Percentiles rank a stretch among this genome's conserved stretches.
phyloP scores from a whole-genome alignment of 176 grass and related monocot genomes.

The Eragrostis curvula region DNA sequence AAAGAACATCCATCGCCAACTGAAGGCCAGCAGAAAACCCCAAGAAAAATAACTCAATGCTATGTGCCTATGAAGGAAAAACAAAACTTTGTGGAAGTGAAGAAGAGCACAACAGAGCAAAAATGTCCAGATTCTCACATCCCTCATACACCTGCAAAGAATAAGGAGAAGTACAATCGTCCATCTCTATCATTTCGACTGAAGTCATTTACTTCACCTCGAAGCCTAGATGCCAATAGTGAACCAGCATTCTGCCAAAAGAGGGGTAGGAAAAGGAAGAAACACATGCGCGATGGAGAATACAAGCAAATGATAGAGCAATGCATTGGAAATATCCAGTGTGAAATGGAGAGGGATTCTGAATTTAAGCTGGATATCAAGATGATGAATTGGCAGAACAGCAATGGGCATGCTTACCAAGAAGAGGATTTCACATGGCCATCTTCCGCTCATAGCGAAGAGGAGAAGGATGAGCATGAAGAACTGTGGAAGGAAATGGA shows the following conservation, averaged over 20 bases:
- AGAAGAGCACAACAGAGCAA: slow-evolving; percentile 35
- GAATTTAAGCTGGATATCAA: slow-evolving; percentile 44
- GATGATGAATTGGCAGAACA: not conserved
- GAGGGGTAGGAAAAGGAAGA: slow-evolving; percentile 57
- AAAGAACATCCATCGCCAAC: slow-evolving; percentile 14
- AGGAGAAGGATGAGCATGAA: slow-evolving; percentile 68
- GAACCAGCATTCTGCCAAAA: slow-evolving; percentile 46
- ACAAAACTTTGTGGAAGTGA: not conserved
- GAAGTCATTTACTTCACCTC: slow-evolving; percentile 34
- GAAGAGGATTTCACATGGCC: slow-evolving; percentile 83
- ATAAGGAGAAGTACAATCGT: slow-evolving; percentile 41
- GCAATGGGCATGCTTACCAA: slow-evolving; percentile 23
- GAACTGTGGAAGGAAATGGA: slow-evolving; percentile 92
- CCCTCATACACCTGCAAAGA: slow-evolving; percentile 34
- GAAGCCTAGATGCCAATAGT: slow-evolving; percentile 8
- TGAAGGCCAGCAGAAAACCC: slow-evolving; percentile 18
- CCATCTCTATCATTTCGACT: not conserved
- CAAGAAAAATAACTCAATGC: slow-evolving; percentile 17
- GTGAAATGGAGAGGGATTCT: slow-evolving; percentile 61
- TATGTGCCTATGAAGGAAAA: slow-evolving; percentile 37
- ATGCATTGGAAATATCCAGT: slow-evolving; percentile 71
- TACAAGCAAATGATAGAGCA: slow-evolving; percentile 69
- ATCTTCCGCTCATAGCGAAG: slow-evolving; percentile 42
- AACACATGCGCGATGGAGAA: slow-evolving; percentile 38
- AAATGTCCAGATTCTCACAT: slow-evolving; percentile 31